Base-by-base conservation (phyloP, 2,329 filamentous ascomycete species). In the Ramichloridium luteum region DNA sequence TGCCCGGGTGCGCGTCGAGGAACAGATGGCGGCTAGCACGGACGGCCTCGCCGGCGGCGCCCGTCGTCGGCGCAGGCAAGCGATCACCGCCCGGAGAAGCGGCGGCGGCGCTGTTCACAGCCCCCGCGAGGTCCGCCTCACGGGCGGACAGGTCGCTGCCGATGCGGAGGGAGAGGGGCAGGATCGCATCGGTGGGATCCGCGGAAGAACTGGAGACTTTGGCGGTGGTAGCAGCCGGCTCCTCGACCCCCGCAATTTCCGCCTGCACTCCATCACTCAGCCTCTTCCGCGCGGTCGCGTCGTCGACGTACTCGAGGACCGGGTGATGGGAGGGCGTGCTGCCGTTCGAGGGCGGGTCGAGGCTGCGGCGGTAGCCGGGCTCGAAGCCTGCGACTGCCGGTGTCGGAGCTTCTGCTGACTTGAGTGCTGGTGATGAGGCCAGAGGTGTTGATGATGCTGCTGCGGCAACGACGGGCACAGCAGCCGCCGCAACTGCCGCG, bases 261-360 rank as follows among this genome's bases (percentile, higher is more conserved):
- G 40, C 46, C 28, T 47, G 36, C 26, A 48, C 46, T 4, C 18
- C 30, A 2, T 46, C 40, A 30, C 46, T 42, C 20, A 45, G 41
- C n/a, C n/a, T n/a, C n/a, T n/a, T n/a, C n/a, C n/a, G n/a, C 11
- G 42, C 35, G 17, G 47, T 46, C 11, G 38, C 14, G 3, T 35
- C 34, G n/a, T 28, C 36, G 20, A 47, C 33, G 4, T 33, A 34
- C 23, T 48, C 44, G 8, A 23, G 8, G 8, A 23, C 20, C 20
- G 20, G 20, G n/a, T 23, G 20, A 23, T 23, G 67, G n/a, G 72
- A 73, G 17, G 74, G 73, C 35, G 71, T 77, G 35, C 73, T 73
- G 26, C 64, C 65, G 12, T 64, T 61, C 37, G 64, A 70, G 3
- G 74, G 73, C 20, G 72, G 65, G 35, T 68, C 69, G 31, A 77